These are phyloP conservation scores for Termitomyces sp. DNA, from an alignment of 768 basidiomycete species.

Conservation along the genomic window DNA sequence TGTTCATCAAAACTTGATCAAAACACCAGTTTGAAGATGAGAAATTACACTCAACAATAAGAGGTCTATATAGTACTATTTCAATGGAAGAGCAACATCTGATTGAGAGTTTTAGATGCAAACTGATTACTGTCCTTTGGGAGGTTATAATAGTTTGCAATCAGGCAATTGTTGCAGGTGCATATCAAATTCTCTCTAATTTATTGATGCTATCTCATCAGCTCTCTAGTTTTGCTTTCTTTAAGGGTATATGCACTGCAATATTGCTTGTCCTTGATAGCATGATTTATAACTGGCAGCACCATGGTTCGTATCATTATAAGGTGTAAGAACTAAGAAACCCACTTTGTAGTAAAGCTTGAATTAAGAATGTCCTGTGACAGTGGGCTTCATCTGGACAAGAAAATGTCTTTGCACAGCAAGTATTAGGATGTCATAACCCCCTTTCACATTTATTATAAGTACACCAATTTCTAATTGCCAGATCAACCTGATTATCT, in stretches of 20 bases:
- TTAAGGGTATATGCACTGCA: neutral
- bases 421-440: neutral
- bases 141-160: neutral
- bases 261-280: neutral
- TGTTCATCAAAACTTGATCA: no score
- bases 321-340: neutral
- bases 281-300: neutral
- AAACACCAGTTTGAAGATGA: no score
- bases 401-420: neutral
- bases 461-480: neutral
- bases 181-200: neutral
- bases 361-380: neutral
- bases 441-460: neutral
- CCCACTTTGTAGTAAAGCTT: neutral
- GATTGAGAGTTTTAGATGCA: neutral
- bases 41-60: neutral
- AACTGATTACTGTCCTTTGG: neutral
- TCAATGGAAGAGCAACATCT: neutral
- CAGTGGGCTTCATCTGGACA: neutral
- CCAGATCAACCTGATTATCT: neutral
- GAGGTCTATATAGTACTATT: neutral
- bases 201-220: neutral
- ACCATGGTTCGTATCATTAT: neutral
- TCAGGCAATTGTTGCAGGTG: neutral
- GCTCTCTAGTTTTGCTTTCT: neutral